A percentile compares a stretch with the other conserved stretches of the same genome.
Conservation (phyloP, 176 grass and related monocot genomes). For the Paspalum vaginatum region DNA sequence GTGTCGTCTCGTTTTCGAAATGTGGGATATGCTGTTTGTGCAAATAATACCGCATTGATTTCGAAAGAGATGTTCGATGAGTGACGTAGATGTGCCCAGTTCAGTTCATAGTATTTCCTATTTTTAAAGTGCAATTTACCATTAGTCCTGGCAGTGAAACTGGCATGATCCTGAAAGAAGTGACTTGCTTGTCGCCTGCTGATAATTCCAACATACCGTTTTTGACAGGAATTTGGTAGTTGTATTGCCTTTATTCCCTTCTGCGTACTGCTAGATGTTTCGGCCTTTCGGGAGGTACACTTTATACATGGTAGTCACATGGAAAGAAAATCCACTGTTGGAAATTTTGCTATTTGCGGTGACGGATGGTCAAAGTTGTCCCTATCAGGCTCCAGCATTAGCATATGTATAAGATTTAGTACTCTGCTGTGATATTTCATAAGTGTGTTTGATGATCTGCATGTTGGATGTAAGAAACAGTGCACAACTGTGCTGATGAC, state of each 20-base stretch:
- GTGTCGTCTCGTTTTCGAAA: not conserved
- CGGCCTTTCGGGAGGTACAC: conserved; percentile 8
- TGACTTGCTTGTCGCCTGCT: not conserved
- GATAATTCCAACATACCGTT: conserved; percentile 33
- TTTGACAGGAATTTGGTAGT: conserved; percentile 30
- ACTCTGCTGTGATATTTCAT: not conserved
- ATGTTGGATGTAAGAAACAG: not conserved
- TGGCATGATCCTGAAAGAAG: not conserved
- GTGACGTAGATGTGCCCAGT: not conserved
- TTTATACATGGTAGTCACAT: not conserved
- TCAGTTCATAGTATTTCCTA: not conserved
- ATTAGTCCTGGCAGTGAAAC: conserved; percentile 1
- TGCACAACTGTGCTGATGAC: not conserved
- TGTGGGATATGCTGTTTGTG: not conserved
- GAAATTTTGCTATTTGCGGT: conserved; percentile 16
- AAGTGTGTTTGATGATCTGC: not conserved
- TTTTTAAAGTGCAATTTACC: not conserved
- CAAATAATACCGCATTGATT: not conserved
- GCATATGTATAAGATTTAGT: not conserved
- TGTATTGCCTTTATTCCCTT: conserved; percentile 38
- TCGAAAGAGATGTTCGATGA: not conserved
- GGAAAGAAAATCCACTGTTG: not conserved
- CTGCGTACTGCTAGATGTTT: not conserved
- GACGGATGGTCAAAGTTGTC: not conserved
- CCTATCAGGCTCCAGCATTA: not conserved